Conservation (phyloP, 257 asterid species). For the Nicotiana obtusifolia region DNA sequence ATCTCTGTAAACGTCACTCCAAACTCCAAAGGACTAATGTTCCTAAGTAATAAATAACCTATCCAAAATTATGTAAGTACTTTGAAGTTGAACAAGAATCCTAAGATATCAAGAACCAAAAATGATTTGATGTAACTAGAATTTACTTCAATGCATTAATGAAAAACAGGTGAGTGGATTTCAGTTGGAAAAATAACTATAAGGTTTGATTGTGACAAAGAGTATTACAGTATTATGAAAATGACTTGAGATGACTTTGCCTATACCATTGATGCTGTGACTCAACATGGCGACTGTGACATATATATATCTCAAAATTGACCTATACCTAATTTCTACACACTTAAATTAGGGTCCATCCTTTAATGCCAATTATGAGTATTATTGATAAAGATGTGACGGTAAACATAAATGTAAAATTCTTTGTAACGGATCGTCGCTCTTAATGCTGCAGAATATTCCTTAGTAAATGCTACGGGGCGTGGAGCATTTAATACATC, state of each 20-base stretch:
- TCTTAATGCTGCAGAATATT: too few relatives aligned
- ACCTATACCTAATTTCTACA: background rate
- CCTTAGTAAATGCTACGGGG: too few relatives aligned
- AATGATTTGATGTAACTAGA: background rate
- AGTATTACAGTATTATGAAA: background rate
- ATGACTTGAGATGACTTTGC: background rate
- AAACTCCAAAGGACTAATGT: too few relatives aligned
- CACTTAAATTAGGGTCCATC: background rate
- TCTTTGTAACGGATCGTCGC: too few relatives aligned
- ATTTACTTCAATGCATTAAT: slow-evolving; percentile 1
- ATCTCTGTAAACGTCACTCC: too few relatives aligned
- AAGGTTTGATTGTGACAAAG: background rate
- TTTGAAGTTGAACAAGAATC: background rate
- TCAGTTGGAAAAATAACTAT: background rate
- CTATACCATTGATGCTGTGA: background rate
- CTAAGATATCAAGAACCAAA: background rate
- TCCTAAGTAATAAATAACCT: background rate
- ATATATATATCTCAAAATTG: background rate
- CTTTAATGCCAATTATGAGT: too few relatives aligned
- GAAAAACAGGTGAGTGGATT: slow-evolving; percentile 6
- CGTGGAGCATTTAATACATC: too few relatives aligned
- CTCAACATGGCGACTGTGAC: background rate
- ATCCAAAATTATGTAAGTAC: background rate
- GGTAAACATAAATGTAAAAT: too few relatives aligned
- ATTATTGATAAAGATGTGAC: too few relatives aligned